These are phyloP conservation scores for Chlorociboria aeruginascens DNA, from an alignment of 495 filamentous ascomycete species.

Conservation along the genomic window DNA sequence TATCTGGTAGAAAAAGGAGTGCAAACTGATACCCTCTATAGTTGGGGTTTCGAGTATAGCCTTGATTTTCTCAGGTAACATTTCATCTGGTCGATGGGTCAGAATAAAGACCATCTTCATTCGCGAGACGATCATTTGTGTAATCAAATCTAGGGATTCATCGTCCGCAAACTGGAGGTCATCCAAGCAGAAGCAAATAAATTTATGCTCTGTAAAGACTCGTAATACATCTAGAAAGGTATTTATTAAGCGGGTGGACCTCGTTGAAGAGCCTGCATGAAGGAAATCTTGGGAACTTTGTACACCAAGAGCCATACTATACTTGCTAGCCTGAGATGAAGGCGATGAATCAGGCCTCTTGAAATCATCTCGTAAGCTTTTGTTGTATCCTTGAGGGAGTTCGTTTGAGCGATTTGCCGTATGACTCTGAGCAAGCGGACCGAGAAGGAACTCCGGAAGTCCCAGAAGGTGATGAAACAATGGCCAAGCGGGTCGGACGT, in stretches of 20 bases:
- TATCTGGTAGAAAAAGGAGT: slow-evolving; percentile 1
- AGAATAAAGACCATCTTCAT: slow-evolving; percentile 71
- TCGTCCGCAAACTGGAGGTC: slow-evolving; percentile 81
- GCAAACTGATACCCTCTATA: slow-evolving; percentile 30
- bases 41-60: slow-evolving; percentile 33
- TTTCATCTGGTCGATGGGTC: slow-evolving; percentile 45
- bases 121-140: slow-evolving; percentile 56
- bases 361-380: slow-evolving; percentile 13
- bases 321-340: slow-evolving; percentile 11
- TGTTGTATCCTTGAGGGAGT: slow-evolving; percentile 15
- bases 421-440: neutral
- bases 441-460: slow-evolving; percentile 63
- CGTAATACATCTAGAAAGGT: slow-evolving; percentile 76
- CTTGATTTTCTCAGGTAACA: slow-evolving; percentile 31
- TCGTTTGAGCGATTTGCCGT: slow-evolving; percentile 6
- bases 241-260: slow-evolving; percentile 68
- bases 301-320: slow-evolving; percentile 17
- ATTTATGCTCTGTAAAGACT: slow-evolving; percentile 60
- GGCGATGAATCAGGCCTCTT: slow-evolving; percentile 12
- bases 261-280: slow-evolving; percentile 52
- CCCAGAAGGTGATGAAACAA: slow-evolving; percentile 65
- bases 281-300: slow-evolving; percentile 62
- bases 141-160: slow-evolving; percentile 69
- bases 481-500: slow-evolving; percentile 67
- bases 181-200: slow-evolving; percentile 76